These are phyloP conservation scores for Cicer chorassanicum DNA, from an alignment of 306 rosid species.

Conservation along the genomic window DNA sequence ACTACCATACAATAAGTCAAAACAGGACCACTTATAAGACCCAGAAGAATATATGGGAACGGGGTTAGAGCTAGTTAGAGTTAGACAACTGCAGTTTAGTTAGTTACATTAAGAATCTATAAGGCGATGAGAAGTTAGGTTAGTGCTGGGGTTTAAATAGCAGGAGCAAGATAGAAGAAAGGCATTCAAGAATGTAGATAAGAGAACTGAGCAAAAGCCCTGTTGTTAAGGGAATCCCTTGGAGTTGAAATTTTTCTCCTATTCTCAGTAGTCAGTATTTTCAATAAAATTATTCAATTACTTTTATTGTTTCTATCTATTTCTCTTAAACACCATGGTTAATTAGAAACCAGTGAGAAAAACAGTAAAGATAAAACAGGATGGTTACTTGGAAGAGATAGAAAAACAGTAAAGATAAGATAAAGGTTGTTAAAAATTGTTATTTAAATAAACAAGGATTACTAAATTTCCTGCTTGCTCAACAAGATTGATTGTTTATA, in stretches of 20 bases:
- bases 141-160: background rate
- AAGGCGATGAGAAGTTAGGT: background rate
- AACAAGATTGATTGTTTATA: too few relatives aligned
- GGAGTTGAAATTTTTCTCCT: background rate
- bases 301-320: background rate
- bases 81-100: background rate
- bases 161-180: background rate
- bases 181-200: background rate
- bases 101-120: background rate
- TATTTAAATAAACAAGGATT: too few relatives aligned
- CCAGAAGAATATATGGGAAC: background rate
- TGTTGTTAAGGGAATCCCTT: background rate
- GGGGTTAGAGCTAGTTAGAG: background rate
- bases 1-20: background rate
- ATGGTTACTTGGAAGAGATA: background rate
- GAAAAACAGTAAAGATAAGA: too few relatives aligned
- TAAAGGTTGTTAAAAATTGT: too few relatives aligned
- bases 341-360: background rate
- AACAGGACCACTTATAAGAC: background rate
- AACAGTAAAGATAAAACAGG: background rate
- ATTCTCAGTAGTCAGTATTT: background rate
- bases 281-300: background rate
- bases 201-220: background rate
- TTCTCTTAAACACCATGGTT: background rate
- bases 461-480: too few relatives aligned